Evolutionary conservation across 805 yeast species (phyloP), one percentile per base, ranked within the genome.

Genomic region (Millerozyma miso): DNA sequence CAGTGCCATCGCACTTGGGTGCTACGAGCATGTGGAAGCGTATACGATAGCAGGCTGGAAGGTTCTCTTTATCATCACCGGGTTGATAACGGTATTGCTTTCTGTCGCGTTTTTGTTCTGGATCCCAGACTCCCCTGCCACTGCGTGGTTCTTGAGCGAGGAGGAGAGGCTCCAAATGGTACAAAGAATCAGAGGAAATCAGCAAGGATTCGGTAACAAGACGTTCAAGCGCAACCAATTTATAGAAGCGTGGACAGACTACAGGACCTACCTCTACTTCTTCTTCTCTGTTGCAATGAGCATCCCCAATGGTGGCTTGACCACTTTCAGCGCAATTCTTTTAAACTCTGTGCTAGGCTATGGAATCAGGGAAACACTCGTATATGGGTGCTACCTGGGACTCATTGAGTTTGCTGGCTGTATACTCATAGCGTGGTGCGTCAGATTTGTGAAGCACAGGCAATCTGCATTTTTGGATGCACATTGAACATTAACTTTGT

Each of bases 41-140:
- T 76, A 23, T 10, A 7, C 66, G 19, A 59, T 80, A 4, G 67
- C 60, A 2, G 68, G 82, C 3, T 85, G 90, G 90, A 79, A 76
- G 53, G 56, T 78, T 12, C 57, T 81, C 3, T 85, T 74, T 55
- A 62, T 85, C 38, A 66, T 82, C 23, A 72, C 77, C 34, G 95
- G 93, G 13, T 56, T 69, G 5, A 68, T 79, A 43, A 81, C 88
- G 2, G 58, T 81, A 4, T 53, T 73, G 8, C 52, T 78, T 13
- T 85, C 85, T 4, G 40, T 74, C 8, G 41, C 71, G 8, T 66
- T 79, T 45, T 58, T 59, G 35, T 48, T 77, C 41, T 77, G 76
- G 57, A 54, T 83, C 8, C 70, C 70, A 4, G 59, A 59, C 43
- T 43, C 52, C 17, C 69, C 70, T 4, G 51, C 67, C 6, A 45